These are phyloP conservation scores for Thielaviopsis ethacetica DNA, from an alignment of 2,329 filamentous ascomycete genomes.

Conservation along the genomic window DNA sequence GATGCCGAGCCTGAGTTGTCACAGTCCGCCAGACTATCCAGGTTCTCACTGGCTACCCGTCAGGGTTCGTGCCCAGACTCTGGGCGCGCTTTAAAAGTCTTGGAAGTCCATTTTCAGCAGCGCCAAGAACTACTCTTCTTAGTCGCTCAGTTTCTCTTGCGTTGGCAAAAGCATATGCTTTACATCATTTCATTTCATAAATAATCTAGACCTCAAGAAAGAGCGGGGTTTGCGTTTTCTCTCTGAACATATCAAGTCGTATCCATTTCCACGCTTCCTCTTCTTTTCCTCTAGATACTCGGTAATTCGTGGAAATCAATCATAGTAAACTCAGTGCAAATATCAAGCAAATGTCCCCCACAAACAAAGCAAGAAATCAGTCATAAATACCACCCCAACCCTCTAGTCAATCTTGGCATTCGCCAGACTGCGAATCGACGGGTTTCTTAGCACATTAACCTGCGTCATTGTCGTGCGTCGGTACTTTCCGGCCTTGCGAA, in stretches of 20 bases:
- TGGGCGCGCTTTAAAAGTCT: neutral
- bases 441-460: conserved; percentile 66
- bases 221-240: too few species aligned
- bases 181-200: too few species aligned
- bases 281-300: neutral
- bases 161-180: neutral
- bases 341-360: neutral
- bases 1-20: too few species aligned
- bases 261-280: too few species aligned
- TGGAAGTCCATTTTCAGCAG: too few species aligned
- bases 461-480: conserved; percentile 54
- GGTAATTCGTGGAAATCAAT: neutral
- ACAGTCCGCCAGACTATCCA: neutral
- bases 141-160: neutral
- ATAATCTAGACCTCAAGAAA: too few species aligned
- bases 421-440: conserved; percentile 47
- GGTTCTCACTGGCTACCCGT: conserved; percentile 2
- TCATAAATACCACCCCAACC: neutral
- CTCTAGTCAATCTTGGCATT: conserved; percentile 58
- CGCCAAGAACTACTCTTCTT: neutral
- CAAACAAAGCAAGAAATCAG: neutral
- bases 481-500: conserved; percentile 74
- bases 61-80: conserved; percentile 6
- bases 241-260: too few species aligned
- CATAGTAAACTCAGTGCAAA: neutral